phyloP scores from a whole-genome alignment of 192 early-diverging fungal species.

The Polychytrium aggregatum region DNA sequence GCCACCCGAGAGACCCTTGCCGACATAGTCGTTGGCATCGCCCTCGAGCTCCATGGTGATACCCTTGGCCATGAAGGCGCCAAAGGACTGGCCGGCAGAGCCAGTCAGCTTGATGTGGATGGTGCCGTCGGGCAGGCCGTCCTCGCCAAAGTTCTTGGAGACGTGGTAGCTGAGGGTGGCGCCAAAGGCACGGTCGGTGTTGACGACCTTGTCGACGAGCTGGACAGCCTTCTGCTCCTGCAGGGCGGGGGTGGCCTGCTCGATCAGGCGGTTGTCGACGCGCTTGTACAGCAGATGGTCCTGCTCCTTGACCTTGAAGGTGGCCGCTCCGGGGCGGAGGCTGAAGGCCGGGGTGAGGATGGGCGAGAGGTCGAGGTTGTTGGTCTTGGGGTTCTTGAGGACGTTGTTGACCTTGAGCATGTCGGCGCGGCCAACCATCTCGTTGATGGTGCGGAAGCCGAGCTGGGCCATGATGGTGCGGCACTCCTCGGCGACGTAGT shows the following conservation, averaged over 20 bases:
- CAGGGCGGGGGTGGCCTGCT: slow-evolving; percentile 65
- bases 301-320: slow-evolving; percentile 70
- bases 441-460: slow-evolving; percentile 84
- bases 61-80: slow-evolving; percentile 86
- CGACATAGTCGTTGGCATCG: slow-evolving; percentile 98
- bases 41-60: slow-evolving; percentile 88
- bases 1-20: slow-evolving; percentile 96
- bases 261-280: slow-evolving; percentile 79
- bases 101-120: slow-evolving; percentile 78
- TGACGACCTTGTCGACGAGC: slow-evolving; percentile 60
- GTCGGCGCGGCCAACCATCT: slow-evolving; percentile 94
- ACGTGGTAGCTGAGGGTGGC: slow-evolving; percentile 86
- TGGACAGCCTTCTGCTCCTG: slow-evolving; percentile 40
- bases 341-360: slow-evolving; percentile 80
- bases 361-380: slow-evolving; percentile 71
- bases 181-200: slow-evolving; percentile 93
- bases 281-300: slow-evolving; percentile 79
- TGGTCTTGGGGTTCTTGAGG: slow-evolving; percentile 71
- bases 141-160: slow-evolving; percentile 62
- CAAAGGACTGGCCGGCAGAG: slow-evolving; percentile 92
- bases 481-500: slow-evolving; percentile 90
- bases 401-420: slow-evolving; percentile 65
- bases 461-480: slow-evolving; percentile 89
- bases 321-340: slow-evolving; percentile 80
- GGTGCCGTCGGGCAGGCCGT: slow-evolving; percentile 75